Evolutionary conservation across 2,329 filamentous ascomycete genomes (phyloP), one percentile per base, ranked within the genome.

Genomic region (Fusarium sp.): DNA sequence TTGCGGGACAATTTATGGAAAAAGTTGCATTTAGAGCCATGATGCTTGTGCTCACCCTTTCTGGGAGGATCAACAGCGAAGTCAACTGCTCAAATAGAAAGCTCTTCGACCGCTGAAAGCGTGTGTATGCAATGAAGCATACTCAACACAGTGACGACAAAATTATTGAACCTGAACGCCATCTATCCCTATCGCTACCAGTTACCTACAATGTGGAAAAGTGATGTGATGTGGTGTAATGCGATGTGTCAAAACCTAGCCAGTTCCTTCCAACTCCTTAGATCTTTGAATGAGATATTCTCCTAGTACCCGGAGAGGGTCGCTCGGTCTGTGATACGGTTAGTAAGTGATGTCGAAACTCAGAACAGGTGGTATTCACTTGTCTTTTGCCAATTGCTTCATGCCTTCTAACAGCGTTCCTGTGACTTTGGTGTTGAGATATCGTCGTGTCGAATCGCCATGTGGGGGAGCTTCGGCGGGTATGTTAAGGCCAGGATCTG

Each of bases 371-470:
- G 50, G 87, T 57, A 84, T 90, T 74, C 79, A 93, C 91, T 90
- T 87, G 41, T 93, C 89, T 70, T 87, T 88, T 6, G 89, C 90
- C 62, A 94, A 76, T 55, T 85, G 78, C 80, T 93, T 93, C 89
- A 94, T 91, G 23, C 90, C 91, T 72, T 93, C 90, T 39, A 93
- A 79, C 59, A 94, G 74, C 25, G 86, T 84, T 1, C 87, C 87
- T 1, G 90, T 91, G 40, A 94, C 85, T 71, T 89, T 92, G 48
- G 85, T 83, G 74, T 93, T 93, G 70, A 94, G 78, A 76, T 93
- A 94, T 72, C 87, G 85, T 44, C 91, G 85, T 7, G 88, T 88
- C 1, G 89, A 88, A 22, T 90, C 91, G 46, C 91, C 90, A 73
- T 92, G 89, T 2, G 84, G 78, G 2, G 86, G 83, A 15, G 88